Percentiles rank a stretch among this genome's conserved stretches.
Evolutionary conservation across 2,329 filamentous ascomycete species (phyloP).

Genomic region (Blumeria hordei): DNA sequence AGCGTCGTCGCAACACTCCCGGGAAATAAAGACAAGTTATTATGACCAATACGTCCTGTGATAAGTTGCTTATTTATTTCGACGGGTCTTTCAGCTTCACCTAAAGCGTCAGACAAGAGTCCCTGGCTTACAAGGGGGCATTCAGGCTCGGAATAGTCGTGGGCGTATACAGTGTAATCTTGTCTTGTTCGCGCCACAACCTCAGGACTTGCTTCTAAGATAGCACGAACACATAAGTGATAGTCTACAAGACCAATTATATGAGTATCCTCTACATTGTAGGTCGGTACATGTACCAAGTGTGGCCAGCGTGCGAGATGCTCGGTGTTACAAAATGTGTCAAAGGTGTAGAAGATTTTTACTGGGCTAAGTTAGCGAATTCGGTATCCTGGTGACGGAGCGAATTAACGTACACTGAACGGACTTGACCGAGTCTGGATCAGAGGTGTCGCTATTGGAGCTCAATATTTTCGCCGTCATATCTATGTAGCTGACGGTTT

Average conservation of each 20-base stretch:
- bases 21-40: slow-evolving; percentile 60
- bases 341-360: slow-evolving; percentile 93
- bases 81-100: slow-evolving; percentile 22
- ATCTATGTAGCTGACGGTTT: no score
- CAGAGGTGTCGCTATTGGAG: no score
- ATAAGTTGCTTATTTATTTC: slow-evolving; percentile 46
- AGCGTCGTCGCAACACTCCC: slow-evolving; percentile 69
- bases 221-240: slow-evolving; percentile 63
- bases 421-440: no score
- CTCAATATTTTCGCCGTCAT: no score
- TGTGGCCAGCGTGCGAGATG: slow-evolving; percentile 73
- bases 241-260: slow-evolving; percentile 77
- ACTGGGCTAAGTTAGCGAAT: slow-evolving; percentile 25
- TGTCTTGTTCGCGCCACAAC: slow-evolving; percentile 44
- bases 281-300: slow-evolving; percentile 53
- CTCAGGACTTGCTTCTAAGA: slow-evolving; percentile 61
- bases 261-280: slow-evolving; percentile 54
- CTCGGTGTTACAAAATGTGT: slow-evolving; percentile 66
- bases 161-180: slow-evolving; percentile 90
- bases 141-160: slow-evolving; percentile 89
- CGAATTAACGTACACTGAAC: no score
- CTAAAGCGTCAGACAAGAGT: slow-evolving; percentile 66
- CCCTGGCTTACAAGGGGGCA: slow-evolving; percentile 86
- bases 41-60: slow-evolving; percentile 75
- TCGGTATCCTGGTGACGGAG: no score